phyloP scores from a whole-genome alignment of 805 yeast species.

The Starmerella riodocensis region DNA sequence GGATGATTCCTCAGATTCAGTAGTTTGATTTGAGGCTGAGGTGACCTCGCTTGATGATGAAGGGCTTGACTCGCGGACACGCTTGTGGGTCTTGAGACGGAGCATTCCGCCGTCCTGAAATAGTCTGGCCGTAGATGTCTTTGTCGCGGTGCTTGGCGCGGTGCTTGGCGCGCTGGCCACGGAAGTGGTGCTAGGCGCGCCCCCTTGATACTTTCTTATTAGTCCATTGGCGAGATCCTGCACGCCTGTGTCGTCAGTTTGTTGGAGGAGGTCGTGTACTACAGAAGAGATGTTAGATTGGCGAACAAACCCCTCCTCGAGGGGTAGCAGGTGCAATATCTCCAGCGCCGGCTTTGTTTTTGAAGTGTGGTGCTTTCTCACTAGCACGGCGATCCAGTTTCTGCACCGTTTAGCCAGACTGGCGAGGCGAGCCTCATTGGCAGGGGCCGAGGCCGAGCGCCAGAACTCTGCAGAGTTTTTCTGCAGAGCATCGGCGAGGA shows the following conservation, averaged over 20 bases:
- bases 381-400: conserved; percentile 17
- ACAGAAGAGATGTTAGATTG: conserved; percentile 5
- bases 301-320: conserved; percentile 8
- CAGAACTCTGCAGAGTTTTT: conserved; percentile 8
- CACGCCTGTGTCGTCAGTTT: no score
- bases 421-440: background rate
- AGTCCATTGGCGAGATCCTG: no score
- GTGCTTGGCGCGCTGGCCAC: no score
- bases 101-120: conserved; percentile 11
- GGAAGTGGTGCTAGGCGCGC: no score
- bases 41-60: background rate
- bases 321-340: conserved; percentile 7
- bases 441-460: background rate
- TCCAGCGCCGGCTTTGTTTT: conserved; percentile 9
- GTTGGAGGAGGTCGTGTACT: background rate
- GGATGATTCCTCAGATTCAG: conserved; percentile 5
- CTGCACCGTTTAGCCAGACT: conserved; percentile 16
- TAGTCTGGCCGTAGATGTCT: conserved; percentile 8
- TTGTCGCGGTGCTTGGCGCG: no score
- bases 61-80: conserved; percentile 5
- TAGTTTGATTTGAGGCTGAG: background rate
- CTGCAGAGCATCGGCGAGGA: conserved; percentile 6
- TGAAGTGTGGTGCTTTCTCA: conserved; percentile 6
- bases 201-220: no score
- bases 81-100: conserved; percentile 13